A percentile compares a stretch with the other conserved stretches of the same genome.
These are phyloP conservation scores for Closterium sp. DNA, from an alignment of 139 green algal species.

Conservation along the genomic window DNA sequence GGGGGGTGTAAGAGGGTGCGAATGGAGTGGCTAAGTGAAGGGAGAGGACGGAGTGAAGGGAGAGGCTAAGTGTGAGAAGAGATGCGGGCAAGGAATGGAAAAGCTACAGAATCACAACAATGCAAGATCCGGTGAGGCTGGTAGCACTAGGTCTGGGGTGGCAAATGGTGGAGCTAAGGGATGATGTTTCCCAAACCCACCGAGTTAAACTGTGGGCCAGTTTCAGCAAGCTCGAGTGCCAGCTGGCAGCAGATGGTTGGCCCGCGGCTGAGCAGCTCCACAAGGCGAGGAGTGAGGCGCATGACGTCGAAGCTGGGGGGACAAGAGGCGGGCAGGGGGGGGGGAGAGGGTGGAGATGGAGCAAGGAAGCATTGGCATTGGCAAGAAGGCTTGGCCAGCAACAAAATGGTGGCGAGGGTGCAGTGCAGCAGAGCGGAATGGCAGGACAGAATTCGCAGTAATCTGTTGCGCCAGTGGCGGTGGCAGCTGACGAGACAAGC, in stretches of 20 bases:
- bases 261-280: conserved; percentile 33
- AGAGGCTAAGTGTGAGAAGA: not conserved
- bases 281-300: conserved; percentile 37
- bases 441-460: not conserved
- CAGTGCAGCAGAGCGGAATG: not conserved
- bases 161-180: too few species aligned
- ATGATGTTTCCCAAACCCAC: conserved; percentile 1
- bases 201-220: conserved; percentile 36
- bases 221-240: conserved; percentile 39
- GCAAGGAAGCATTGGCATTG: not conserved
- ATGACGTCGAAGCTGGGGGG: conserved; percentile 36
- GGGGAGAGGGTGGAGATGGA: not conserved
- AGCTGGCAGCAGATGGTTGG: conserved; percentile 28
- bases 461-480: too few species aligned
- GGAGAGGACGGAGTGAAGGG: not conserved
- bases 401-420: not conserved
- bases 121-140: not conserved
- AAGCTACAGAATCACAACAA: not conserved
- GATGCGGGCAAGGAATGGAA: not conserved
- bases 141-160: too few species aligned
- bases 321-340: not conserved
- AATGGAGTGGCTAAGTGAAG: not conserved
- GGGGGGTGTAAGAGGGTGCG: not conserved
- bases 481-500: not conserved
- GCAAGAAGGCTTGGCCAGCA: not conserved